A percentile compares a stretch with the other conserved stretches of the same genome.
These are phyloP conservation scores for Begonia fuchsioides DNA, from an alignment of 306 rosid species.

Conservation along the genomic window DNA sequence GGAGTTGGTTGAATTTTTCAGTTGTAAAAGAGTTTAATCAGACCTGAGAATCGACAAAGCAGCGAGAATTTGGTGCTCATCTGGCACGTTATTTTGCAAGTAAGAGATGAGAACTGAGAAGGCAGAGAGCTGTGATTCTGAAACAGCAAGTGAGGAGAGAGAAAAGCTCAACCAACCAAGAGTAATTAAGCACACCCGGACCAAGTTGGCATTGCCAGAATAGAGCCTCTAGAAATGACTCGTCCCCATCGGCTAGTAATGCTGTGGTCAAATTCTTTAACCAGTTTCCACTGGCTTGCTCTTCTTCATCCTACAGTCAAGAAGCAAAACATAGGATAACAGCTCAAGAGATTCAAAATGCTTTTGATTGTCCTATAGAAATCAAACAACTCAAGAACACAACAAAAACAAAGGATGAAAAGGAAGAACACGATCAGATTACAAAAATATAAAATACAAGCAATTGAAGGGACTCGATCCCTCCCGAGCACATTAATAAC, in stretches of 20 bases:
- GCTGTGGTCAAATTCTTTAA: conserved; percentile 29
- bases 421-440: too few species aligned
- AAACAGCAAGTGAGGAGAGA: conserved; percentile 20
- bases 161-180: conserved; percentile 64
- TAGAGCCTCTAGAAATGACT: conserved; percentile 36
- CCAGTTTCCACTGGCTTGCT: conserved; percentile 32
- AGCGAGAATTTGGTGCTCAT: conserved; percentile 55
- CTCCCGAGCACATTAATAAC: too few species aligned
- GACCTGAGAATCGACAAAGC: conserved; percentile 50
- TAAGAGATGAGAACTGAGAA: conserved; percentile 33
- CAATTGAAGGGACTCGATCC: too few species aligned
- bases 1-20: not conserved
- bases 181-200: conserved; percentile 31
- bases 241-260: conserved; percentile 40
- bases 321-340: conserved; percentile 8
- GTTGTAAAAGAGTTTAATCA: too few species aligned
- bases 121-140: conserved; percentile 38
- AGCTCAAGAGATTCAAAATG: too few species aligned
- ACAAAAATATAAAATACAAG: too few species aligned
- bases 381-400: too few species aligned
- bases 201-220: conserved; percentile 37
- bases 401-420: too few species aligned
- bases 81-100: conserved; percentile 21
- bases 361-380: too few species aligned
- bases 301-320: conserved; percentile 33